Base-by-base conservation (phyloP, 495 filamentous ascomycete genomes). In the Staphylotrichum tortipilum region DNA sequence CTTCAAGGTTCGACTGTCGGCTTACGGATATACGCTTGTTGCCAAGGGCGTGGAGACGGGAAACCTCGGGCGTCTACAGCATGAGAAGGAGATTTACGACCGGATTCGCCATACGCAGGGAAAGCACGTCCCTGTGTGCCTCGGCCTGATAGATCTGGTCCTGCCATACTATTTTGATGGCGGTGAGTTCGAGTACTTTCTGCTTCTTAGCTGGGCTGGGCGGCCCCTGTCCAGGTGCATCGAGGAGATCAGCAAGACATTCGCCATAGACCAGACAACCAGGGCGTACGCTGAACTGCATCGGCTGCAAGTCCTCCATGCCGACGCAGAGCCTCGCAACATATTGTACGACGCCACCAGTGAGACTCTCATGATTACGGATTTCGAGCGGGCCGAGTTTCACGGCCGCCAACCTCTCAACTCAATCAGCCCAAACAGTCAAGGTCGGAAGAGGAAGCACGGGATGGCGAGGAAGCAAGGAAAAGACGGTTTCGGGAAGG, bases 1-100 rank as follows among this genome's bases (percentile, higher is more conserved):
- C 39, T 71, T 73, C 40, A 71, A 70, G 47, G 56, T 74, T 42
- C 66, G 67, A 22, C 56, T 75, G 24, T 64, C 61, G 46, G 67
- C 71, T 10, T 56, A 76, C 47, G 70, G 74, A 40, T 77, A 78
- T 46, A 75, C 69, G 26, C 56, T 76, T 46, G 68, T 71, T 12
- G 72, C 68, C 14, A 78, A 78, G 57, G 68, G 66, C 35, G 55
- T 64, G 3, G 58, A 59, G 42, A 11, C 26, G 3, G 22, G 3
- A 26, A n/a, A 50, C 41, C 21, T 57, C 22, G 24, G 3, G 21
- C 49, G 46, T 44, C 58, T 73, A 8, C 51, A 52, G 26, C 59
- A 69, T 44, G 63, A 74, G 47, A 42, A 54, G 4, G 26, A 58
- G 24, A 47, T 68, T 26, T 74, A 72, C 50, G 37, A 59, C 42